Evolutionary conservation across 306 rosid species (phyloP).

Genomic region (Vigna mungo): DNA sequence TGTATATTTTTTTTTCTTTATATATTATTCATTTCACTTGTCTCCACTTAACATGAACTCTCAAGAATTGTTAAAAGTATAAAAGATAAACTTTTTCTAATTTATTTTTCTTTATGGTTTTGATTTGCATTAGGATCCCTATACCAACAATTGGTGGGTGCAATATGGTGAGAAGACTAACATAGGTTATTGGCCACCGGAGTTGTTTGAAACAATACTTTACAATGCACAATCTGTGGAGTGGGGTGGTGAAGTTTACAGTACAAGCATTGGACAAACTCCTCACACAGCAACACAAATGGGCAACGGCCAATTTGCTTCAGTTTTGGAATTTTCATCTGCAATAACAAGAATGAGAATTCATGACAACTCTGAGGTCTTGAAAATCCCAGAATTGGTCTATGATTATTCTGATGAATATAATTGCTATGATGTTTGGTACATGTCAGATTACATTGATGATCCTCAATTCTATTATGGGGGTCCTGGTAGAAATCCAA

Average conservation of each 20-base stretch:
- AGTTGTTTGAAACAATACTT: conserved; percentile 46
- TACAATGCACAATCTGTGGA: conserved; percentile 61
- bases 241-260: conserved; percentile 86
- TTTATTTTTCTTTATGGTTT: neutral
- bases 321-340: neutral
- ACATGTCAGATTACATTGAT: conserved; percentile 49
- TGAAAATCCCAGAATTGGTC: conserved; percentile 60
- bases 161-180: conserved; percentile 59
- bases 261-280: conserved; percentile 46
- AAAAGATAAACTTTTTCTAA: neutral
- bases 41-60: too few relatives aligned
- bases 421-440: conserved; percentile 54
- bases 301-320: conserved; percentile 62
- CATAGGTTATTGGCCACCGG: conserved; percentile 75
- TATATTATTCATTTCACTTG: too few relatives aligned
- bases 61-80: neutral
- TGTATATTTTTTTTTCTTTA: too few relatives aligned
- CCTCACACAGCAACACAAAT: conserved; percentile 73
- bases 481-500: conserved; percentile 64
- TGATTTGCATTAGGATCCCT: conserved; percentile 52
- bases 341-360: conserved; percentile 58
- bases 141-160: conserved; percentile 73
- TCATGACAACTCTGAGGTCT: conserved; percentile 56
- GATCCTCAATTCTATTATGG: conserved; percentile 74
- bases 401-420: conserved; percentile 51